Percentiles rank a stretch among this genome's conserved stretches.
Evolutionary conservation across 176 grass and related monocot genomes (phyloP).

Genomic region (Pharus latifolius): DNA sequence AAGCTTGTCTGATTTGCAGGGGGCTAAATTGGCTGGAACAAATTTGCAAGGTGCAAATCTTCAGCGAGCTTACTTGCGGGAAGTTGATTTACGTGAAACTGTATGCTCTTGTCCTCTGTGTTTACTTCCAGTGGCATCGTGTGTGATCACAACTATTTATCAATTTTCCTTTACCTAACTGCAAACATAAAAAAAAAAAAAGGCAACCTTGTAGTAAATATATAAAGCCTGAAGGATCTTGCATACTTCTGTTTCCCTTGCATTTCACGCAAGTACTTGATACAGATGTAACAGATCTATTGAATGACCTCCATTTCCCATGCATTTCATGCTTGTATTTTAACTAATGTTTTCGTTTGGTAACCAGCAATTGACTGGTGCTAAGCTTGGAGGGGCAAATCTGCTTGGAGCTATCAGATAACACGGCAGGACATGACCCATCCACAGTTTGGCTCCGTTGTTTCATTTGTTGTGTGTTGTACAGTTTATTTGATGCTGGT

Average conservation of each 20-base stretch:
- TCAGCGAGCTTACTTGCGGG: constrained; percentile 85
- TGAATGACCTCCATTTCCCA: too few relatives aligned
- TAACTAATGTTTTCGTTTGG: constrained; percentile 9
- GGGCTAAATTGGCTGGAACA: constrained; percentile 68
- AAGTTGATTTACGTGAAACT: constrained; percentile 91
- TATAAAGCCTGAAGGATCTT: neutral
- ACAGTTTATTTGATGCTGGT: neutral
- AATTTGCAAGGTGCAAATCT: constrained; percentile 90
- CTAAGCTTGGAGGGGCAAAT: constrained; percentile 92
- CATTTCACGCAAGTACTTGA: neutral
- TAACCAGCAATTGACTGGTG: constrained; percentile 66
- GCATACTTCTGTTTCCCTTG: neutral
- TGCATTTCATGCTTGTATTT: neutral
- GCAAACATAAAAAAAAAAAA: neutral
- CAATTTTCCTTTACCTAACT: neutral
- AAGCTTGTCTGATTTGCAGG: constrained; percentile 39
- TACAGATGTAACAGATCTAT: neutral
- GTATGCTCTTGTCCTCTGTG: constrained; percentile 35
- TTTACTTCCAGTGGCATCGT: neutral
- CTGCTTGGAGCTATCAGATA: constrained; percentile 78
- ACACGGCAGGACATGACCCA: neutral
- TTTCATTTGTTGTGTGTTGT: neutral
- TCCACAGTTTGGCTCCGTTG: neutral
- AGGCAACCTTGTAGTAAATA: neutral
- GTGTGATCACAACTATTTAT: neutral